Base-by-base conservation (phyloP, 331 rosid species). In the Dryas integrifolia region DNA sequence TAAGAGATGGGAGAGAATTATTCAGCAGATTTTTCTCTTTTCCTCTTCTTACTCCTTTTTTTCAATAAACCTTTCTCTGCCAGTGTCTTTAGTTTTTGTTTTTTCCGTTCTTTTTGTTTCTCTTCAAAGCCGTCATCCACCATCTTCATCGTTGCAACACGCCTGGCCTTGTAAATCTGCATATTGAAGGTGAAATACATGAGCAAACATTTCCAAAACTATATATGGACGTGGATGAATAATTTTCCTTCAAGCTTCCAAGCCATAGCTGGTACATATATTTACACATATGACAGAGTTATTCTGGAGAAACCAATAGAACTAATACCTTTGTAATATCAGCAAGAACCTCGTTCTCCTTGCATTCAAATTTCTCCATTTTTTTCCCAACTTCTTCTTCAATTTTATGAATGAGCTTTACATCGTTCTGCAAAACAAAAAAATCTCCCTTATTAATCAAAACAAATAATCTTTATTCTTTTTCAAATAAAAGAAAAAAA, bases 121-220 rank as follows among this genome's bases (percentile, higher is more conserved):
- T 91, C 90, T 53, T 84, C 92, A 78, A 88, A 91, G 38, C 92
- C 96, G 64, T 87, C 92, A 80, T 89, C 96, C 75, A 83, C 60
- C 96, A 92, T 89, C 74, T 83, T 92, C 92, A 92, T 92, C 44
- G 40, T 73, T n/a, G 92, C 96, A 26, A 88, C 93, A 48, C 84
- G 85, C 70, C 82, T 86, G 39, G 96, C 97, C 58, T 81, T 88
- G 85, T 78, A 89, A 82, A 92, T 96, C 97, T 95, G 80, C 76
- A 60, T 11, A 46, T 45, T 67, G 51, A 21, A 55, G 52, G 4
- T 40, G 41, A 26, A 44, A 70, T 11, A 60, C 44, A 68, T 44
- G 4, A 70, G 75, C 44, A 18, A 57, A 43, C 11, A 56, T 6
- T 43, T 24, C 44, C 65, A 15, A 12, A 40, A 13, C 53, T 13